Conservation (phyloP, 2,329 filamentous ascomycete species). For the Domatiomyces catenatus region DNA sequence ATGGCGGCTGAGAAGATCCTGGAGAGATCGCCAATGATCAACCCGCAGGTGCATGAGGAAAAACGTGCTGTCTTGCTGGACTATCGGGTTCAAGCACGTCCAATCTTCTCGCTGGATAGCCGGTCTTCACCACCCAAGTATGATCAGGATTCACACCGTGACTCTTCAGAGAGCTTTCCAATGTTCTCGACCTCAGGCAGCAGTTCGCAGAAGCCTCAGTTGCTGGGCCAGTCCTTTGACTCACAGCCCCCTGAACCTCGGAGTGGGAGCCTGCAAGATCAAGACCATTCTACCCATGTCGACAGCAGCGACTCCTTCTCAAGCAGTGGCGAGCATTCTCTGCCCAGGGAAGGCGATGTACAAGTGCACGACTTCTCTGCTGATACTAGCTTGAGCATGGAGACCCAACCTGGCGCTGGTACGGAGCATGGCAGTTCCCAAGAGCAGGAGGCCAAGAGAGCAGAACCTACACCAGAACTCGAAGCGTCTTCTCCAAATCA, state of each 20-base stretch:
- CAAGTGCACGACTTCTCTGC: neutral
- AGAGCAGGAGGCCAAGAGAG: neutral
- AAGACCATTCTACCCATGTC: neutral
- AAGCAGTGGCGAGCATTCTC: neutral
- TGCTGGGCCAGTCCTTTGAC: slow-evolving; percentile 36
- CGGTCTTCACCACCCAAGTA: slow-evolving; percentile 20
- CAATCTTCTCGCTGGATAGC: slow-evolving; percentile 34
- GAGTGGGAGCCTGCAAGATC: neutral
- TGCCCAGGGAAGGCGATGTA: neutral
- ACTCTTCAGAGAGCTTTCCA: slow-evolving; percentile 46
- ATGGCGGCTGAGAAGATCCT: neutral
- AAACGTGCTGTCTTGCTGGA: slow-evolving; percentile 30
- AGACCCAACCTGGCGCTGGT: neutral
- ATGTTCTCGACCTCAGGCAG: slow-evolving; percentile 50
- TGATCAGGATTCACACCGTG: slow-evolving; percentile 32
- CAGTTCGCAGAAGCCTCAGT: slow-evolving; percentile 38
- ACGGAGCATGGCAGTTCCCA: neutral
- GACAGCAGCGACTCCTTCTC: neutral
- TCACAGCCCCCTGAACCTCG: slow-evolving; percentile 3
- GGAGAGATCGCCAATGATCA: neutral
- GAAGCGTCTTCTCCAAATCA: neutral
- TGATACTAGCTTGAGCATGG: neutral
- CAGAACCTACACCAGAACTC: neutral
- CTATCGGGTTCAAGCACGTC: slow-evolving; percentile 36
- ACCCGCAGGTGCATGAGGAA: slow-evolving; percentile 27